A percentile compares a stretch with the other conserved stretches of the same genome.
Evolutionary conservation across 768 basidiomycete species (phyloP).

Genomic region (Serpula lacrymans): DNA sequence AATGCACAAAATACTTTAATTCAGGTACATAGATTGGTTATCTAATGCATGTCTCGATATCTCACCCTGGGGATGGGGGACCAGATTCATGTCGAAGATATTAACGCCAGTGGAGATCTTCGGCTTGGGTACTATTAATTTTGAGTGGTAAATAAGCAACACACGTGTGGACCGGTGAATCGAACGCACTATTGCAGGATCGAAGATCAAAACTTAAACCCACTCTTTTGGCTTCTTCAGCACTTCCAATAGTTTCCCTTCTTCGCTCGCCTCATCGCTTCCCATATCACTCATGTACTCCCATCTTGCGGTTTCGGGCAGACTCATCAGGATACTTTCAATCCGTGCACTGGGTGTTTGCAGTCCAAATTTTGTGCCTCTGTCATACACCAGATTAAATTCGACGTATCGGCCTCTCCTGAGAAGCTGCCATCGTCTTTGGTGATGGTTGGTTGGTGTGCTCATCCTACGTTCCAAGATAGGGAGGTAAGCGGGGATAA

Average conservation of each 20-base stretch:
- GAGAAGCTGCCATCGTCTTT: conserved; percentile 91
- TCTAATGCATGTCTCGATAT: too few species aligned
- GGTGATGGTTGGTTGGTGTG: conserved; percentile 56
- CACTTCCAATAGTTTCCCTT: conserved; percentile 59
- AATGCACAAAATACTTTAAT: too few species aligned
- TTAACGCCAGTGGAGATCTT: too few species aligned
- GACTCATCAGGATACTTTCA: conserved; percentile 87
- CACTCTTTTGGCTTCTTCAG: conserved; percentile 64
- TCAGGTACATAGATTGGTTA: too few species aligned
- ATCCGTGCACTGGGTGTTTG: conserved; percentile 83
- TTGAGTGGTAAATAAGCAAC: too few species aligned
- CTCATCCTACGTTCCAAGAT: conserved; percentile 61
- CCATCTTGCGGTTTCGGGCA: conserved; percentile 86
- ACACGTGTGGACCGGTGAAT: too few species aligned
- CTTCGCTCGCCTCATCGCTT: conserved; percentile 55
- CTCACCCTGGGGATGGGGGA: too few species aligned
- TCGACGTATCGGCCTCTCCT: conserved; percentile 93
- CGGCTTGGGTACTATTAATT: too few species aligned
- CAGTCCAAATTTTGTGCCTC: conserved; percentile 86
- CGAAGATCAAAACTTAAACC: conserved; percentile 42
- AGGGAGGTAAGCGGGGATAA: conserved; percentile 88
- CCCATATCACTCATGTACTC: conserved; percentile 85
- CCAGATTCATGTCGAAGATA: too few species aligned
- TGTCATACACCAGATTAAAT: conserved; percentile 85
- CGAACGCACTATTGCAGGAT: too few species aligned